A percentile compares a stretch with the other conserved stretches of the same genome.
These are phyloP conservation scores for Candida sonorensis DNA, from an alignment of 805 yeast species.

Conservation along the genomic window DNA sequence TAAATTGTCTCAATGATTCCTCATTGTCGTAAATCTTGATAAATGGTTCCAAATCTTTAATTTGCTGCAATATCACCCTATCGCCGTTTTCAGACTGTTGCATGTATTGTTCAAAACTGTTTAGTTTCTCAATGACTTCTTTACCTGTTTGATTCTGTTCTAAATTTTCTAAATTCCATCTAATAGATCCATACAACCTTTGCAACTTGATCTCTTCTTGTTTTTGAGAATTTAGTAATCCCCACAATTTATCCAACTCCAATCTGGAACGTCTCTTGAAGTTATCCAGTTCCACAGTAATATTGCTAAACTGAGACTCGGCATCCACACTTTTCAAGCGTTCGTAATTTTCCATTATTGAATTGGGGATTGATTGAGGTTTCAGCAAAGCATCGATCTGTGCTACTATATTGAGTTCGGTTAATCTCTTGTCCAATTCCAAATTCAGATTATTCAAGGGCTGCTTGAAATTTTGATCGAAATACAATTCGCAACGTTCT, in stretches of 20 bases:
- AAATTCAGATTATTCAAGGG: constrained; percentile 45
- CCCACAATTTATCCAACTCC: constrained; percentile 39
- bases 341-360: constrained; percentile 48
- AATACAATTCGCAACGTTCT: constrained; percentile 54
- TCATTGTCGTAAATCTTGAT: constrained; percentile 32
- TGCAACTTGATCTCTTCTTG: constrained; percentile 50
- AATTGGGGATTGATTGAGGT: constrained; percentile 52
- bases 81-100: constrained; percentile 60
- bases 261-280: constrained; percentile 34
- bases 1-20: constrained; percentile 24
- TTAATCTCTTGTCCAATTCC: constrained; percentile 36
- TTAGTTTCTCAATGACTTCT: constrained; percentile 33
- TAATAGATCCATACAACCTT: constrained; percentile 38
- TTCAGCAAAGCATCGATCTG: constrained; percentile 53
- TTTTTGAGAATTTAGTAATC: constrained; percentile 41
- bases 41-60: constrained; percentile 39
- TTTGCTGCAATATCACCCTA: constrained; percentile 38
- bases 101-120: constrained; percentile 41
- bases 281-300: constrained; percentile 39
- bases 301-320: constrained; percentile 29
- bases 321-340: constrained; percentile 53
- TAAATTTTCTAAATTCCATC: constrained; percentile 33
- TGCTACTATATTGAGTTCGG: constrained; percentile 50
- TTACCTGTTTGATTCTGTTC: constrained; percentile 35
- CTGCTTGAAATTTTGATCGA: constrained; percentile 33